phyloP scores from a whole-genome alignment of 2,329 filamentous ascomycete genomes.

The Rhinocladiella similis region DNA sequence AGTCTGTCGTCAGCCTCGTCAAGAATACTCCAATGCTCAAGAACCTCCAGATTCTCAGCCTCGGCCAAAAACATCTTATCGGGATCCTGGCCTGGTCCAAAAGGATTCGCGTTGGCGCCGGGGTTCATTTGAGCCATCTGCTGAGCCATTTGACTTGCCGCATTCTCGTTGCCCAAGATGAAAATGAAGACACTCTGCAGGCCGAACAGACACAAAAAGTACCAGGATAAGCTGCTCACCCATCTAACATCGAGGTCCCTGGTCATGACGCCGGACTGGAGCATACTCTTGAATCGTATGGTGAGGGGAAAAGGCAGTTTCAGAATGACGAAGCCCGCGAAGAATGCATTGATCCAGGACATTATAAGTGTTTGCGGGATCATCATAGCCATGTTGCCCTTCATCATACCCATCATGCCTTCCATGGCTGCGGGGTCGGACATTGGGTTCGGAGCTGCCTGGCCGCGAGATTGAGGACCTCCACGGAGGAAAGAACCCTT shows the following conservation, averaged over 20 bases:
- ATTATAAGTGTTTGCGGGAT: constrained; percentile 98
- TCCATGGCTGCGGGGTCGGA: constrained; percentile 96
- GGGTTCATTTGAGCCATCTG: constrained; percentile 76
- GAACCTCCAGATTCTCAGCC: constrained; percentile 91
- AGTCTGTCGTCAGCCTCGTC: constrained; percentile 85
- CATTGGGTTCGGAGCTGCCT: constrained; percentile 90
- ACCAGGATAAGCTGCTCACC: constrained; percentile 99
- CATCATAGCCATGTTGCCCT: constrained; percentile 99
- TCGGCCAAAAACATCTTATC: constrained; percentile 93
- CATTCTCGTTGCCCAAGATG: constrained; percentile 91
- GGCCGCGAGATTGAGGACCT: constrained; percentile 72
- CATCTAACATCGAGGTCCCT: constrained; percentile 95
- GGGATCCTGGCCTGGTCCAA: constrained; percentile 88
- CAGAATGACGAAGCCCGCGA: constrained; percentile 97
- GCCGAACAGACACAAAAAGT: constrained; percentile 96
- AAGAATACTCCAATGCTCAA: constrained; percentile 89
- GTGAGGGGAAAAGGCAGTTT: constrained; percentile 97
- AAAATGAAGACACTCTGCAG: constrained; percentile 97
- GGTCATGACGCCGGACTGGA: constrained; percentile 94
- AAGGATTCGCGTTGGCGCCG: constrained; percentile 67
- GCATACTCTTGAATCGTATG: constrained; percentile 99
- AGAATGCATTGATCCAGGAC: constrained; percentile 99
- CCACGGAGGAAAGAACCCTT: constrained; percentile 87
- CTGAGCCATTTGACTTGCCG: constrained; percentile 78
- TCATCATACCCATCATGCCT: constrained; percentile 99